Base-by-base conservation (phyloP, 768 basidiomycete species). In the Lyophyllum atratum region DNA sequence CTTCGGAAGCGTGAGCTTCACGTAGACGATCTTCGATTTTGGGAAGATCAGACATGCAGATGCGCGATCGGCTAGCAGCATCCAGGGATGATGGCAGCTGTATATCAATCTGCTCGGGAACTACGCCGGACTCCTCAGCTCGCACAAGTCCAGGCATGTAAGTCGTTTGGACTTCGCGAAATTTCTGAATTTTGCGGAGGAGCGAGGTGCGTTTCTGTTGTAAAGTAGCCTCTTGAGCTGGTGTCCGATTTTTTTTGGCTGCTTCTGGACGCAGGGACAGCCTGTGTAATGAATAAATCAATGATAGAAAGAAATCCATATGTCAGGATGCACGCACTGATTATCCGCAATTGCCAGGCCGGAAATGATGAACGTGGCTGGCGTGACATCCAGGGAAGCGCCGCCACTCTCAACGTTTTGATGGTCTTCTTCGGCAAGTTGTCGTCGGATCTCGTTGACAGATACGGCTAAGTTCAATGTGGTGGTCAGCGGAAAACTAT, bases 41-140 rank as follows among this genome's bases (percentile, higher is more conserved):
- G 14, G 37, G 10, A 19, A 64, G 22, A 52, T 28, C 52, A n/a
- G 31, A 11, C 19, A 44, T 15, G 39, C 58, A 64, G 4, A 54
- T 28, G 12, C 21, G 10, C 4, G 39, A 22, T 14, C 28, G 29
- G 19, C 22, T 10, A 12, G 29, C 37, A 31, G 50, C 9, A 12
- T 26, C 2, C 42, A 66, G 55, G 5, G 50, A 34, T 8, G 62
- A 62, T 8, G 67, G 65, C 1, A 68, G 56, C 14, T 54, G 59
- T 2, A 68, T 52, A 2, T 48, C 40, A 7, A 55, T 31, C 26
- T 49, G 40, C 19, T 47, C 26, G 17, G 28, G 10, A 25, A n/a
- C 19, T 4, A 31, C 7, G 4, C 26, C 11, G 5, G 29, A 31
- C 5, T 31, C 29, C 5, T 31, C 29, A 5, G 29, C 6, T 19